Percentiles rank a stretch among this genome's conserved stretches.
phyloP scores from a whole-genome alignment of 495 filamentous ascomycete species.

The Penicillium parvum region DNA sequence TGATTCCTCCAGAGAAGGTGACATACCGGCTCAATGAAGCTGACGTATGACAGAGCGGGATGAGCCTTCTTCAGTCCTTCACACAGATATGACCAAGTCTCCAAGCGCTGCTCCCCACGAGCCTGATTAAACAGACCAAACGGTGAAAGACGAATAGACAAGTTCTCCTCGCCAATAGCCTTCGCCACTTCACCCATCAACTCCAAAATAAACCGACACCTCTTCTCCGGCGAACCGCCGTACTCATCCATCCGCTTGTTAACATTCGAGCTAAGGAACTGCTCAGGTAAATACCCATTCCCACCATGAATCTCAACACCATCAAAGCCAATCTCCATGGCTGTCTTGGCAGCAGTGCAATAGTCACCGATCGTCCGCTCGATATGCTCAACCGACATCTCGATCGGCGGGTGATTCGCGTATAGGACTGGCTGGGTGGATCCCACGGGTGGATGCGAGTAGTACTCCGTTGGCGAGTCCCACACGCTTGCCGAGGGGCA shows the following conservation, averaged over 20 bases:
- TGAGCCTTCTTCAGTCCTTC: conserved; percentile 44
- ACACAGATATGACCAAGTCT: conserved; percentile 48
- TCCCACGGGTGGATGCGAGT: conserved; percentile 32
- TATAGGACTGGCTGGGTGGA: conserved; percentile 36
- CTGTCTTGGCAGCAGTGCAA: conserved; percentile 54
- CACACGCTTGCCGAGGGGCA: conserved; percentile 37
- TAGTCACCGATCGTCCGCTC: conserved; percentile 42
- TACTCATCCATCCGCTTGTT: conserved; percentile 50
- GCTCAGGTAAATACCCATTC: conserved; percentile 53
- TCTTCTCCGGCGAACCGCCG: conserved; percentile 49
- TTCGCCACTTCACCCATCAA: conserved; percentile 28
- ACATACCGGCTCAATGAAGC: conserved; percentile 49
- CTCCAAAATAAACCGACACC: conserved; percentile 45
- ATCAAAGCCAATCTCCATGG: conserved; percentile 59
- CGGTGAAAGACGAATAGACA: conserved; percentile 43
- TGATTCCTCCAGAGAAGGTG: neutral
- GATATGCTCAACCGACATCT: conserved; percentile 44
- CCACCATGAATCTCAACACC: conserved; percentile 53
- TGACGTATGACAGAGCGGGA: conserved; percentile 46
- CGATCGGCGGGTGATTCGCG: conserved; percentile 41
- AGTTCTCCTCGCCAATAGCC: conserved; percentile 26
- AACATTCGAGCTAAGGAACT: conserved; percentile 48
- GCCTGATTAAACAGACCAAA: conserved; percentile 50
- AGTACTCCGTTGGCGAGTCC: conserved; percentile 38
- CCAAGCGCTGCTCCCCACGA: conserved; percentile 34